Percentiles rank a stretch among this genome's conserved stretches.
Conservation (phyloP, 2,329 filamentous ascomycete species). For the Davidsoniella eucalypti region DNA sequence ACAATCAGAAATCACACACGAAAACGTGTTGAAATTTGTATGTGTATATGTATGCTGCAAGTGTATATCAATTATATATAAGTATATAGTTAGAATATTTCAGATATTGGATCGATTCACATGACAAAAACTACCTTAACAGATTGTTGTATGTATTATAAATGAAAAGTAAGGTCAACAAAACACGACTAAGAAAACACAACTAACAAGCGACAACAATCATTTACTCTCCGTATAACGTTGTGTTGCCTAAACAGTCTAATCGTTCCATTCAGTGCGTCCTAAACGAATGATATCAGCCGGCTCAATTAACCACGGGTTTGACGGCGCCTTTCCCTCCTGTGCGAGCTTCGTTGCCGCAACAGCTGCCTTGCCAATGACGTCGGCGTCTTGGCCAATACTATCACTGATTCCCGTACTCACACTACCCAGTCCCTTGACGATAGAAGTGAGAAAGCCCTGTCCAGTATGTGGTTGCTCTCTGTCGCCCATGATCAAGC, state of each 20-base stretch:
- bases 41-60: too few species aligned
- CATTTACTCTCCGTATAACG: slow-evolving; percentile 4
- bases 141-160: too few species aligned
- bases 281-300: slow-evolving; percentile 51
- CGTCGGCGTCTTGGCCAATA: slow-evolving; percentile 56
- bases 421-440: slow-evolving; percentile 38
- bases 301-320: slow-evolving; percentile 43
- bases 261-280: slow-evolving; percentile 36
- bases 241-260: slow-evolving; percentile 7
- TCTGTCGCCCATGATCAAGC: slow-evolving; percentile 56
- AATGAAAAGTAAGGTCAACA: not conserved
- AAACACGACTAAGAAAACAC: slow-evolving; percentile 11
- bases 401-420: slow-evolving; percentile 41
- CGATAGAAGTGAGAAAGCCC: slow-evolving; percentile 35
- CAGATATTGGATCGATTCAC: too few species aligned
- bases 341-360: slow-evolving; percentile 40
- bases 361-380: slow-evolving; percentile 54
- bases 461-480: slow-evolving; percentile 44
- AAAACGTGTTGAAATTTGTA: too few species aligned
- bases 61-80: too few species aligned
- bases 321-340: slow-evolving; percentile 41
- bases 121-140: too few species aligned
- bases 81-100: too few species aligned
- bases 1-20: too few species aligned
- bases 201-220: not conserved